phyloP scores from a whole-genome alignment of 2,329 filamentous ascomycete species.

The Raffaelea ambrosiae region DNA sequence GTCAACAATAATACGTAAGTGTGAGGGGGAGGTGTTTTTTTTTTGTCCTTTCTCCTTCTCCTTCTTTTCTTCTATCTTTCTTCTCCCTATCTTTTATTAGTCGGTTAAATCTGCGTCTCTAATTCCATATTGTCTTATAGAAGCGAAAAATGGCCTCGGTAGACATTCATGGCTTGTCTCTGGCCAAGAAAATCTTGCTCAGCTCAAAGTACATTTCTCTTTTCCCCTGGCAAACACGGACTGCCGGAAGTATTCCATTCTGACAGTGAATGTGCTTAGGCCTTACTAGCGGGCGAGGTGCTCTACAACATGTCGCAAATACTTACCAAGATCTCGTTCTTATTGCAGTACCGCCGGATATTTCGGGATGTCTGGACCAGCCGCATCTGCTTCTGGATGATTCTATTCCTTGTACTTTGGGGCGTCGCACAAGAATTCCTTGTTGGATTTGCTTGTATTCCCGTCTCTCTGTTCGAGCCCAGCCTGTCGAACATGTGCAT shows the following conservation, averaged over 20 bases:
- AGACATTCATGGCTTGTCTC: slow-evolving; percentile 17
- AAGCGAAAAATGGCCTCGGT: slow-evolving; percentile 18
- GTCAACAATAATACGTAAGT: slow-evolving; percentile 16
- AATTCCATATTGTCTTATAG: no score
- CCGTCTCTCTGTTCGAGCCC: slow-evolving; percentile 17
- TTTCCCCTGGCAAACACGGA: no score
- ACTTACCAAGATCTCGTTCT: slow-evolving; percentile 26
- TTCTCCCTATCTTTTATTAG: no score
- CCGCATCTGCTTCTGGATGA: slow-evolving; percentile 14
- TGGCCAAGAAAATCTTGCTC: slow-evolving; percentile 10
- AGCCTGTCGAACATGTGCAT: slow-evolving; percentile 16
- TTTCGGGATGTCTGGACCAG: slow-evolving; percentile 20
- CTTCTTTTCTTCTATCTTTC: no score
- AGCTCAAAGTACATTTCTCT: slow-evolving; percentile 16
- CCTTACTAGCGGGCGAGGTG: slow-evolving; percentile 23
- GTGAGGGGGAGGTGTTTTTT: background rate
- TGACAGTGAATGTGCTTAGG: slow-evolving; percentile 9
- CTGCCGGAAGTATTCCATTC: no score
- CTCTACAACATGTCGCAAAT: slow-evolving; percentile 24
- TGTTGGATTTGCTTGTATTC: slow-evolving; percentile 20
- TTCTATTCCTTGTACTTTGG: slow-evolving; percentile 20
- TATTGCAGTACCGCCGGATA: slow-evolving; percentile 30
- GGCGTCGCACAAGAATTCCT: slow-evolving; percentile 19
- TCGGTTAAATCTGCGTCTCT: no score
- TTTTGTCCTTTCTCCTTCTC: no score